Conservation (phyloP, 2,329 filamentous ascomycete species). For the Ramichloridium luteum region DNA sequence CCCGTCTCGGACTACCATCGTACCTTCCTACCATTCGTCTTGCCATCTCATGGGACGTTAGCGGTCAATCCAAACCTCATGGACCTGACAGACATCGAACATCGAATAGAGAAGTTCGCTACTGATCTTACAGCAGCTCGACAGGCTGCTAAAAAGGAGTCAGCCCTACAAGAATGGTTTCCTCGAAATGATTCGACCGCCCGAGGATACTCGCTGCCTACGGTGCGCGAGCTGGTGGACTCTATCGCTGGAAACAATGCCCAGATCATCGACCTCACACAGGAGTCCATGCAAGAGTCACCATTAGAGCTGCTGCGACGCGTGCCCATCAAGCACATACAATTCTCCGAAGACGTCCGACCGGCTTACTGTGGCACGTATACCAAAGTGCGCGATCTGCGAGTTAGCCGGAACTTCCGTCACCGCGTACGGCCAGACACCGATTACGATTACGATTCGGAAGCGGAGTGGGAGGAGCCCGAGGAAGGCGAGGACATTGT, state of each 20-base stretch:
- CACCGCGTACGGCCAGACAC: constrained; percentile 47
- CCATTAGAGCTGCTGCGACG: constrained; percentile 16
- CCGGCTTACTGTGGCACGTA: constrained; percentile 62
- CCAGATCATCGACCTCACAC: constrained; percentile 32
- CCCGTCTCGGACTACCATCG: constrained; percentile 38
- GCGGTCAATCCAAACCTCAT: constrained; percentile 31
- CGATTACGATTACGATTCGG: constrained; percentile 75
- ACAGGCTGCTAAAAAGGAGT: neutral
- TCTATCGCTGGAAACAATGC: constrained; percentile 30
- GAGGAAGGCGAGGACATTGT: constrained; percentile 52
- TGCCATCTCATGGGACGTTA: constrained; percentile 61
- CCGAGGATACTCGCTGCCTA: constrained; percentile 15
- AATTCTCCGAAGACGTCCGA: constrained; percentile 50
- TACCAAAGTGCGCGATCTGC: constrained; percentile 46
- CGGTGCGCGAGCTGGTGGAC: constrained; percentile 28
- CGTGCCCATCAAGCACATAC: constrained; percentile 52
- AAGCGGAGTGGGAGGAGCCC: constrained; percentile 72
- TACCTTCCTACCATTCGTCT: constrained; percentile 68
- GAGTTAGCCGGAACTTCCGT: constrained; percentile 42
- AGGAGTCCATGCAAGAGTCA: constrained; percentile 14
- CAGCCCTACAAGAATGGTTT: neutral
- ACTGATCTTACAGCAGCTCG: neutral
- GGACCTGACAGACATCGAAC: neutral
- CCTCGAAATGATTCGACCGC: neutral
- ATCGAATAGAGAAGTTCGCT: constrained; percentile 8